phyloP scores from a whole-genome alignment of 2,329 filamentous ascomycete species.

The Chaetomium sp. region DNA sequence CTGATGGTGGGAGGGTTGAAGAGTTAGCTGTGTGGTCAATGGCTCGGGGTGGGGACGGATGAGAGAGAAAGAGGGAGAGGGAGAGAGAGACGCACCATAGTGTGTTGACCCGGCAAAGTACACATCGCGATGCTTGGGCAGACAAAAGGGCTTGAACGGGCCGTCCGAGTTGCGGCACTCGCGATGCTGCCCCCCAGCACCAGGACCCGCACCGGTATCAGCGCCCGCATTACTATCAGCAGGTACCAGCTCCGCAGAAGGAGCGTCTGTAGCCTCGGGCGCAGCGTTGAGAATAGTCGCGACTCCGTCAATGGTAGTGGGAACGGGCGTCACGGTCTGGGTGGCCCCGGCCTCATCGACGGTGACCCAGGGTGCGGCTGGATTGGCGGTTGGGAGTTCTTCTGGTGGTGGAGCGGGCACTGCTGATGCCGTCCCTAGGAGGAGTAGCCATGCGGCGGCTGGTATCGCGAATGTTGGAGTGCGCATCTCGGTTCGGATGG shows the following conservation, averaged over 20 bases:
- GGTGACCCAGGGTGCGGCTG: too few species aligned
- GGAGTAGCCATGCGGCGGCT: slow-evolving; percentile 22
- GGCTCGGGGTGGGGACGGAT: not conserved
- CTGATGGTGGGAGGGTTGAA: slow-evolving; percentile 20
- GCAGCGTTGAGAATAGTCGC: too few species aligned
- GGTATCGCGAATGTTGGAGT: slow-evolving; percentile 27
- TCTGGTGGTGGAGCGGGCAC: slow-evolving; percentile 16
- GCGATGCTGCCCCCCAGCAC: slow-evolving; percentile 34
- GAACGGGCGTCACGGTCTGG: too few species aligned
- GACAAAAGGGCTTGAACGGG: slow-evolving; percentile 45
- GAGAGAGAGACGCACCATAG: slow-evolving; percentile 39
- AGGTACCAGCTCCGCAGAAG: too few species aligned
- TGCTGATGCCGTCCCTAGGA: slow-evolving; percentile 26
- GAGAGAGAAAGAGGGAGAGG: not conserved
- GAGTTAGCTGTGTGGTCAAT: slow-evolving; percentile 1
- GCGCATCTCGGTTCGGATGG: slow-evolving; percentile 8
- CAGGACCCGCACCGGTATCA: slow-evolving; percentile 20
- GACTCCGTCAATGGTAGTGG: too few species aligned
- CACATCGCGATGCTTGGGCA: slow-evolving; percentile 37
- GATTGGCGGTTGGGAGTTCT: too few species aligned
- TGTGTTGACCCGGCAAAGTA: slow-evolving; percentile 43
- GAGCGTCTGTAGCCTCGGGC: too few species aligned
- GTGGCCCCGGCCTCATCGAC: too few species aligned
- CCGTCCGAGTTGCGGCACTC: slow-evolving; percentile 44
- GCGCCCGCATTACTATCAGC: slow-evolving; percentile 29